Evolutionary conservation across 805 yeast species (phyloP).

Genomic region (Hanseniaspora hatyaiensis): DNA sequence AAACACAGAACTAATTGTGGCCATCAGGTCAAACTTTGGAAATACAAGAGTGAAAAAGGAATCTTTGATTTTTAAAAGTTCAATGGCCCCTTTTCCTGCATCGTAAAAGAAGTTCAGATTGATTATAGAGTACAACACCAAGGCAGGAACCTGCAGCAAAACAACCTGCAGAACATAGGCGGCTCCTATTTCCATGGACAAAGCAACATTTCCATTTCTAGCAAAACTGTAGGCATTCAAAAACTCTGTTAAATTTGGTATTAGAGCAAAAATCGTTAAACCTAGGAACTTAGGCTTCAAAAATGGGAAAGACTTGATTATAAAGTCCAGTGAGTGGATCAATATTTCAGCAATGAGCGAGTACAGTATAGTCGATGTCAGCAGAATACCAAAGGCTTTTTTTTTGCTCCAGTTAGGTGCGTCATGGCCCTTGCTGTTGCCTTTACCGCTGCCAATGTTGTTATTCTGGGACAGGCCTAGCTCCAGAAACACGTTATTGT

Average conservation of each 20-base stretch:
- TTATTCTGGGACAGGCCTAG: too few relatives aligned
- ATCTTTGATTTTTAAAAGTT: conserved; percentile 18
- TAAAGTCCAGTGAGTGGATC: conserved; percentile 86
- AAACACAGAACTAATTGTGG: conserved; percentile 72
- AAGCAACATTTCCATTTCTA: conserved; percentile 85
- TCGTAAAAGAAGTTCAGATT: conserved; percentile 30
- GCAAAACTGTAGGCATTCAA: conserved; percentile 96
- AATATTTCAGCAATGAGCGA: conserved; percentile 90
- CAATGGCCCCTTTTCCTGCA: conserved; percentile 12
- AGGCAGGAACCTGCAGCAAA: conserved; percentile 79
- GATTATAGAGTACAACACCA: conserved; percentile 64
- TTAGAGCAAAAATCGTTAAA: conserved; percentile 84
- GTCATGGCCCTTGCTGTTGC: conserved; percentile 41
- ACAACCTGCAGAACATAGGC: conserved; percentile 96
- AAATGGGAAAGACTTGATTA: conserved; percentile 55
- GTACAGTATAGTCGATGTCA: conserved; percentile 75
- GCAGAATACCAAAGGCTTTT: conserved; percentile 69
- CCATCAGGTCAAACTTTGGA: conserved; percentile 91
- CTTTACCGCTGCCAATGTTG: not conserved
- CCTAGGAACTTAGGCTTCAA: conserved; percentile 86
- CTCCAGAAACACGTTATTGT: too few relatives aligned
- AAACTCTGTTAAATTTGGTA: conserved; percentile 94
- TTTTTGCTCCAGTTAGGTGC: conserved; percentile 93
- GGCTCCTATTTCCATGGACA: conserved; percentile 95
- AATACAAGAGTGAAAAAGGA: conserved; percentile 69